Evolutionary conservation across 1,284 basidiomycete species (phyloP), one percentile per base, ranked within the genome.

Genomic region (Malassezia pachydermatis): DNA sequence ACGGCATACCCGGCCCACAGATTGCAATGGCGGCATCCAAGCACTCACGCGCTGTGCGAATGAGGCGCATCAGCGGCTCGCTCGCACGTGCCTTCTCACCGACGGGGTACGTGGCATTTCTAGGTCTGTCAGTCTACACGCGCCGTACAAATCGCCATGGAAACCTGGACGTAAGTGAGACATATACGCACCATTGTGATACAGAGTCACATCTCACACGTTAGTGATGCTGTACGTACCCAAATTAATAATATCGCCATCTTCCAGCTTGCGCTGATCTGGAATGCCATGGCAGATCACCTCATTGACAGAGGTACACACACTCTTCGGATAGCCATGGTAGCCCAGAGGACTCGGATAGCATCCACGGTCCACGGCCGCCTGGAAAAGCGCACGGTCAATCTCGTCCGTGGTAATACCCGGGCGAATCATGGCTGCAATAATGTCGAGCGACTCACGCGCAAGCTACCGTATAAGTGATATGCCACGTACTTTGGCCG

Each of bases 301-400:
- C 73, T 98, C 94, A 74, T 99, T 98, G 34, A 98, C 76, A 23
- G 86, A 65, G 37, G 85, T 92, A 83, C 94, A 99, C 39, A 95
- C 81, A 36, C 88, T 94, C 77, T 96, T 95, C 22, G 92, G 92
- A 72, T 84, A 98, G 42, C 80, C 78, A 57, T 84, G 81, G 75
- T 99, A 99, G 70, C 89, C 89, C 46, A 98, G 77, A 29, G 94
- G 87, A 28, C 85, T 88, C 3, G 94, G 94, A 74, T 98, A 98
- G 37, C 86, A 82, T 63, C 88, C 82, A 45, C 90, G 79, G 75
- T 92, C 85, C 61, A 98, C 83, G 58, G 80, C 85, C 16, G 86
- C 94, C 57, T 87, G 80, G 74, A 98, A 92, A n/a, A 94, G 88
- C 60, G 96, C 83, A 59, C 82, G 82, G 74, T 99, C 94, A 23